These are phyloP conservation scores for Ascochyta lentis DNA, from an alignment of 2,329 filamentous ascomycete genomes.

Conservation along the genomic window DNA sequence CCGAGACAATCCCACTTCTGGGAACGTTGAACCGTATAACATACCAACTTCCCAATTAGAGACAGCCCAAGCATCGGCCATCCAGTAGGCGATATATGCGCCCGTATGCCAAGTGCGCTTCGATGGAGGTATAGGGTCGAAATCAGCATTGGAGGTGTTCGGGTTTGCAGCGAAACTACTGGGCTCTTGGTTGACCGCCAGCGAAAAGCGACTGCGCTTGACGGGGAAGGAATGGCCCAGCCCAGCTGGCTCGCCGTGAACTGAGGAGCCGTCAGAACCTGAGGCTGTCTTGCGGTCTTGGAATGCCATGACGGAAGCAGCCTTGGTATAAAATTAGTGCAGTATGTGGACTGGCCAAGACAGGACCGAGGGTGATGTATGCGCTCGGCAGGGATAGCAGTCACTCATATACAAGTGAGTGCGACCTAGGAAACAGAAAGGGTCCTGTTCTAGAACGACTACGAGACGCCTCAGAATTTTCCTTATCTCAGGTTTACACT, in stretches of 20 bases:
- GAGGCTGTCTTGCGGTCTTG: slow-evolving; percentile 12
- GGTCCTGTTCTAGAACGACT: no score
- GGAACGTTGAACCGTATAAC: background rate
- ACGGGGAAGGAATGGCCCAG: slow-evolving; percentile 26
- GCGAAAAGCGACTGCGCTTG: slow-evolving; percentile 35
- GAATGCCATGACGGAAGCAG: slow-evolving; percentile 5
- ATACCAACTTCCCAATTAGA: slow-evolving; percentile 49
- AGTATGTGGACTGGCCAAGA: no score
- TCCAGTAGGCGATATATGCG: slow-evolving; percentile 49
- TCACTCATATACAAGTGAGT: no score
- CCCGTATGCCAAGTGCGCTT: slow-evolving; percentile 47
- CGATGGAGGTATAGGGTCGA: slow-evolving; percentile 48
- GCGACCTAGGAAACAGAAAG: no score
- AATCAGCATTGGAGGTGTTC: slow-evolving; percentile 48
- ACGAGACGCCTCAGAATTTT: no score
- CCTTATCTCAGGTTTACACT: no score
- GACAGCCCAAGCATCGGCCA: slow-evolving; percentile 51
- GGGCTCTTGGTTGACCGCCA: slow-evolving; percentile 43
- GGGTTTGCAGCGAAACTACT: slow-evolving; percentile 45
- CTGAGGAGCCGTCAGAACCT: slow-evolving; percentile 19
- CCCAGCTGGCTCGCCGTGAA: slow-evolving; percentile 27
- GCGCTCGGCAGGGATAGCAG: no score
- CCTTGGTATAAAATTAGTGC: no score
- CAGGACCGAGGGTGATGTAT: no score
- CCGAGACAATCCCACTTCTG: background rate